A percentile compares a stretch with the other conserved stretches of the same genome.
Conservation (phyloP, 768 basidiomycete species). For the Hygrocybe coccinea region DNA sequence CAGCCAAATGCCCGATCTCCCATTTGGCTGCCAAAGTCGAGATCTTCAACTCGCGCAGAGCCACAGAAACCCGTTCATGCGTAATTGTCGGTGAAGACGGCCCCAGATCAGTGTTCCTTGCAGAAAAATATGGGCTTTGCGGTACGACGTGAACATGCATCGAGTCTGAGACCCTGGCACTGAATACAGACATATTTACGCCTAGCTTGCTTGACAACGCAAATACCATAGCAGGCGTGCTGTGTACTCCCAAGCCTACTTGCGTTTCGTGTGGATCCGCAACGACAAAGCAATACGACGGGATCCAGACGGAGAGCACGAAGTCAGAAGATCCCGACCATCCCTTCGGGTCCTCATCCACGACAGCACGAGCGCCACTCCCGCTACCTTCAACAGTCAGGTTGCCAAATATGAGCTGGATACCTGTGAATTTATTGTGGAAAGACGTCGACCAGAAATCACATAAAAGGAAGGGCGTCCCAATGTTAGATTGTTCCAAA, state of each 20-base stretch:
- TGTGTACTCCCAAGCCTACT: constrained; percentile 21
- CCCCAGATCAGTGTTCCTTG: not conserved
- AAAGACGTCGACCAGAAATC: constrained; percentile 17
- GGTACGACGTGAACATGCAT: constrained; percentile 22
- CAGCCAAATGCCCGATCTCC: not conserved
- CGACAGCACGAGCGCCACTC: constrained; percentile 9
- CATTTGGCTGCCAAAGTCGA: not conserved
- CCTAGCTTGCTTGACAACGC: constrained; percentile 23
- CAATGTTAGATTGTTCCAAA: constrained; percentile 22
- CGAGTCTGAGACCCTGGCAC: constrained; percentile 25
- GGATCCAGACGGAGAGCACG: constrained; percentile 26
- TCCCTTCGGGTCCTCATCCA: constrained; percentile 23
- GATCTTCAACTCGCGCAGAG: not conserved
- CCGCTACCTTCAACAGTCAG: constrained; percentile 15
- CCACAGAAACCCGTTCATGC: not conserved
- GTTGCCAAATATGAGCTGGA: constrained; percentile 23
- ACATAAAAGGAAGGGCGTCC: constrained; percentile 26
- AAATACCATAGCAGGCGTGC: constrained; percentile 15
- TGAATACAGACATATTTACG: constrained; percentile 22
- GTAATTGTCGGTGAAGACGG: not conserved
- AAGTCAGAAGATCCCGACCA: constrained; percentile 24
- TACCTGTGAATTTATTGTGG: constrained; percentile 21
- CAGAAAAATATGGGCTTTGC: not conserved
- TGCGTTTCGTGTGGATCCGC: constrained; percentile 10
- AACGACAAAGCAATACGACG: constrained; percentile 21